A percentile compares a stretch with the other conserved stretches of the same genome.
Evolutionary conservation across 2,329 filamentous ascomycete species (phyloP).

Genomic region (Coniochaeta hoffmannii): DNA sequence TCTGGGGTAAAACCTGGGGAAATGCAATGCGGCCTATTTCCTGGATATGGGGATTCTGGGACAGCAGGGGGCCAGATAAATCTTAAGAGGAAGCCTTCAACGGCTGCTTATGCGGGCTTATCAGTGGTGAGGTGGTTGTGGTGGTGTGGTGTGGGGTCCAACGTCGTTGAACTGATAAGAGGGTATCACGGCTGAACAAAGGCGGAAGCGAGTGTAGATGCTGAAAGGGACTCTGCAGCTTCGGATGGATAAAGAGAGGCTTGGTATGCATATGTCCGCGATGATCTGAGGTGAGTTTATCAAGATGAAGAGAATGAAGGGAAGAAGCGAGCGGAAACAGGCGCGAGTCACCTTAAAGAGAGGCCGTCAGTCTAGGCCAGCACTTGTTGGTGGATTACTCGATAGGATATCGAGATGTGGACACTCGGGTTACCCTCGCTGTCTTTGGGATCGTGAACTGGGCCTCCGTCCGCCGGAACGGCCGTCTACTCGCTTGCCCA

Average conservation of each 20-base stretch:
- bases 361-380: background rate
- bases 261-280: background rate
- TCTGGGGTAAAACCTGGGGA: slow-evolving; percentile 3
- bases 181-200: slow-evolving; percentile 1
- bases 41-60: background rate
- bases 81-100: background rate
- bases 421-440: background rate
- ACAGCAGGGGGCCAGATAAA: background rate
- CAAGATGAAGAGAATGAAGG: background rate
- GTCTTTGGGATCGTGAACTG: background rate
- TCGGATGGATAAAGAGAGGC: background rate
- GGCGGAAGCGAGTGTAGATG: background rate
- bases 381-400: background rate
- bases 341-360: background rate
- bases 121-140: slow-evolving; percentile 2
- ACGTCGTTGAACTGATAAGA: background rate
- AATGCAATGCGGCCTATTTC: background rate
- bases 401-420: background rate
- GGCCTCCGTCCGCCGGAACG: background rate
- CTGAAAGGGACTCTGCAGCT: background rate
- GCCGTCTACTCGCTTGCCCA: background rate
- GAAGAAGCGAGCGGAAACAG: background rate
- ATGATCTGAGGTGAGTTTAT: background rate
- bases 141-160: background rate
- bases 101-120: slow-evolving; percentile 6